phyloP scores from a whole-genome alignment of 495 filamentous ascomycete species.

The Aspergillus hancockii region DNA sequence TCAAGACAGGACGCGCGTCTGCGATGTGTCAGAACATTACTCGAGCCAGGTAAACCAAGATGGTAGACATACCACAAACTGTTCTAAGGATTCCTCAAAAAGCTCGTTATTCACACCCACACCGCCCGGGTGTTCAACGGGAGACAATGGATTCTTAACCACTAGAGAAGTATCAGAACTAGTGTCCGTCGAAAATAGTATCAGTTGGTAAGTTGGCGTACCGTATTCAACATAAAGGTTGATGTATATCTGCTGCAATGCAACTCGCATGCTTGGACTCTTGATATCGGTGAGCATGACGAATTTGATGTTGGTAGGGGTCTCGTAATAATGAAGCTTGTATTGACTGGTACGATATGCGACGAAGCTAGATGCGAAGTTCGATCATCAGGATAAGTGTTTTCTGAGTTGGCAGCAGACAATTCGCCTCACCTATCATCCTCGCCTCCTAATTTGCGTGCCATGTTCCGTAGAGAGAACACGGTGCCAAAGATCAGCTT shows the following conservation, averaged over 20 bases:
- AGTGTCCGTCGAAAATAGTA: not conserved
- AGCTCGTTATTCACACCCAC: constrained; percentile 90
- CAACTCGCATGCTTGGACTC: constrained; percentile 85
- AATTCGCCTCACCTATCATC: constrained; percentile 65
- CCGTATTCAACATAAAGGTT: constrained; percentile 96
- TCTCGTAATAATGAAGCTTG: constrained; percentile 99
- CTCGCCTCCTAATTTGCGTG: constrained; percentile 85
- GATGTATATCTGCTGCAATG: constrained; percentile 97
- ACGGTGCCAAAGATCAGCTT: constrained; percentile 97
- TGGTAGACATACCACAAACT: constrained; percentile 65
- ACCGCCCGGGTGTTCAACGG: constrained; percentile 84
- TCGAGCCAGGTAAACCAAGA: constrained; percentile 14
- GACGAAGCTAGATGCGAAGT: constrained; percentile 65
- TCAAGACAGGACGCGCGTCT: constrained; percentile 43
- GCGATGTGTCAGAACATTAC: constrained; percentile 28
- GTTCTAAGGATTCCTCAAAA: constrained; percentile 88
- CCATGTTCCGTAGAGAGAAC: constrained; percentile 96
- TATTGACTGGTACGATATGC: constrained; percentile 89
- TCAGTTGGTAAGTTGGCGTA: constrained; percentile 36
- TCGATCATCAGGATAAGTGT: not conserved
- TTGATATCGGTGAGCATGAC: constrained; percentile 94
- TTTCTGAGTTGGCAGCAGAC: not conserved
- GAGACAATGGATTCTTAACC: constrained; percentile 91
- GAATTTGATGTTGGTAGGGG: constrained; percentile 89
- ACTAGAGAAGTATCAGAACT: constrained; percentile 50